phyloP scores from a whole-genome alignment of 2,329 filamentous ascomycete genomes.

The Dactylellina sp. region DNA sequence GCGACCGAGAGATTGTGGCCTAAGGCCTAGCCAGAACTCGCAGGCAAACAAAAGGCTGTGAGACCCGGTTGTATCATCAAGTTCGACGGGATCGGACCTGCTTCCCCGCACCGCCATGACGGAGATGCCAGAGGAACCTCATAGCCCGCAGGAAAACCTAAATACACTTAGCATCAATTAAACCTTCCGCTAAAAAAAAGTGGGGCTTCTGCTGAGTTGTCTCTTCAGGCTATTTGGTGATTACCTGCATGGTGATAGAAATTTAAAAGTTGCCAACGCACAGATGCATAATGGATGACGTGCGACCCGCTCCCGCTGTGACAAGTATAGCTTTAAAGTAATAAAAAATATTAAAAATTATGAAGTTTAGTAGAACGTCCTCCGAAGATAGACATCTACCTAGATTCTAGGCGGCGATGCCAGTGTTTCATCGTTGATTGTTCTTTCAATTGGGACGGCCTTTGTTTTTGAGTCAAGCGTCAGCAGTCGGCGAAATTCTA shows the following conservation, averaged over 20 bases:
- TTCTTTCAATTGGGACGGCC: constrained; percentile 15
- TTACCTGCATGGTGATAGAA: constrained; percentile 52
- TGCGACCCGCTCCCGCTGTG: constrained; percentile 55
- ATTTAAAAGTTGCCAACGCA: constrained; percentile 49
- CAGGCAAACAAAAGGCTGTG: constrained; percentile 17
- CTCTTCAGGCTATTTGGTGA: constrained; percentile 46
- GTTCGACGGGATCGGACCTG: constrained; percentile 7
- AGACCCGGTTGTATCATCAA: constrained; percentile 16
- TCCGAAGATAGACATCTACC: constrained; percentile 23
- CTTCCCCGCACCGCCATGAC: constrained; percentile 8
- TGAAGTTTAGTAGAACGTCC: constrained; percentile 49
- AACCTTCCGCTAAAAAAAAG: constrained; percentile 7
- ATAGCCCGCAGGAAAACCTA: constrained; percentile 7
- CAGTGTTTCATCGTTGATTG: constrained; percentile 18
- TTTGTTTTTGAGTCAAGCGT: constrained; percentile 15
- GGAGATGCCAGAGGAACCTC: constrained; percentile 18
- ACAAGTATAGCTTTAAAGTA: constrained; percentile 30
- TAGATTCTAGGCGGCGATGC: constrained; percentile 12
- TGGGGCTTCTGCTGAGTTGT: constrained; percentile 53
- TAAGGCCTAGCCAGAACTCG: not conserved
- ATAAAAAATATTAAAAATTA: constrained; percentile 30
- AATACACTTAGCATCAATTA: constrained; percentile 14
- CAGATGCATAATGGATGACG: constrained; percentile 54
- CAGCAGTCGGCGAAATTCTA: constrained; percentile 42
- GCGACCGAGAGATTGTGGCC: too few relatives aligned